Percentiles rank a stretch among this genome's conserved stretches.
These are phyloP conservation scores for Pezicula neosporulosa DNA, from an alignment of 2,329 filamentous ascomycete species.

Conservation along the genomic window DNA sequence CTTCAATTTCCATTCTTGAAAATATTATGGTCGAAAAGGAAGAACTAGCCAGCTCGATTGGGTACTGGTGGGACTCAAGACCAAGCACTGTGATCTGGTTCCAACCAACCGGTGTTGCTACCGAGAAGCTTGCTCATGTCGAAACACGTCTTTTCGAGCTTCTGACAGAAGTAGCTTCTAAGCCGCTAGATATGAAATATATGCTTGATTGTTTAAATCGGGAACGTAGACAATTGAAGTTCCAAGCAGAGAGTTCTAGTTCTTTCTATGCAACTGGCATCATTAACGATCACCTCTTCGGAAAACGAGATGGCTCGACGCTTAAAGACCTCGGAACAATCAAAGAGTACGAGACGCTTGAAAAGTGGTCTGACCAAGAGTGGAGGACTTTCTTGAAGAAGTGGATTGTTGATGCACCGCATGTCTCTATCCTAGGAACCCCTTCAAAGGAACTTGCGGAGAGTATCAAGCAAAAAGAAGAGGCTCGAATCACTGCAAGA, in stretches of 20 bases:
- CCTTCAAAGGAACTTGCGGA: constrained; percentile 78
- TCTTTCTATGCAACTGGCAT: constrained; percentile 80
- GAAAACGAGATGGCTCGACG: constrained; percentile 77
- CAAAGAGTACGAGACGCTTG: constrained; percentile 63
- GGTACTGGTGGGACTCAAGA: constrained; percentile 73
- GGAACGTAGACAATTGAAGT: constrained; percentile 78
- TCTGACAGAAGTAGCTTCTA: constrained; percentile 73
- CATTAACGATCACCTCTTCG: constrained; percentile 91
- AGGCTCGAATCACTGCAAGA: constrained; percentile 72
- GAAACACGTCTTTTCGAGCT: constrained; percentile 84
- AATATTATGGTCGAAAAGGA: constrained; percentile 92
- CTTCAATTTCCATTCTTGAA: constrained; percentile 87
- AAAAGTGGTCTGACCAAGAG: constrained; percentile 75
- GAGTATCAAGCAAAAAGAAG: constrained; percentile 78
- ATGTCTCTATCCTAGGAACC: constrained; percentile 83
- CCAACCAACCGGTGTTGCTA: constrained; percentile 81
- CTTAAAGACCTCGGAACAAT: constrained; percentile 57
- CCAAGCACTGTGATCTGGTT: constrained; percentile 84
- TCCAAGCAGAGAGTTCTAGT: constrained; percentile 76
- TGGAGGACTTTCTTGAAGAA: constrained; percentile 81
- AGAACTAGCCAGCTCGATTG: constrained; percentile 82
- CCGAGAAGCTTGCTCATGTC: constrained; percentile 77
- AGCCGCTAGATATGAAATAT: constrained; percentile 85
- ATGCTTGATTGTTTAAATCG: constrained; percentile 82
- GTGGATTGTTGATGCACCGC: constrained; percentile 82